Evolutionary conservation across 306 rosid genomes (phyloP).

Genomic region (Ormosia semicastrata): DNA sequence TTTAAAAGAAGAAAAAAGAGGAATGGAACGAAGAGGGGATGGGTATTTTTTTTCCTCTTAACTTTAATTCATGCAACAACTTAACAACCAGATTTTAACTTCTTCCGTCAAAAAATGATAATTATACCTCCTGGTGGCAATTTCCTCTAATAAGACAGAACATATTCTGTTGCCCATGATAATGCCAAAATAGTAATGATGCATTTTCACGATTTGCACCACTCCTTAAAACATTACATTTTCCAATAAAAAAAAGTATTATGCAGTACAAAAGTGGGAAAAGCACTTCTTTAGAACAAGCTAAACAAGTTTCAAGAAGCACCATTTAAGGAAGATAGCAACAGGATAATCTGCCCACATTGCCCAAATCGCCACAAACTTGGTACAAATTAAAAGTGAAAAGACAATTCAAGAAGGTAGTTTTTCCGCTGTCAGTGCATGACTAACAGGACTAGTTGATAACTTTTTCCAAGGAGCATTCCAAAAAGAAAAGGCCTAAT

Average conservation of each 20-base stretch:
- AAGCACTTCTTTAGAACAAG: not conserved
- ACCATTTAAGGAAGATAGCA: not conserved
- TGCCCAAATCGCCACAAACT: not conserved
- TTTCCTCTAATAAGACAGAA: not conserved
- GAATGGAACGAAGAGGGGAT: not conserved
- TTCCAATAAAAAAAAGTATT: not conserved
- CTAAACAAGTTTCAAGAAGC: not conserved
- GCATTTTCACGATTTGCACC: not conserved
- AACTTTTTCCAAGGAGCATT: too few relatives aligned
- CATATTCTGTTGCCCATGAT: not conserved
- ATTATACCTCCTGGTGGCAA: not conserved
- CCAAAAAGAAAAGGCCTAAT: not conserved
- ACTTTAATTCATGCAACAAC: not conserved
- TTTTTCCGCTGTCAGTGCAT: not conserved
- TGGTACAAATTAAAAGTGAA: not conserved
- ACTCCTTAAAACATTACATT: not conserved
- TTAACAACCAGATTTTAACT: not conserved
- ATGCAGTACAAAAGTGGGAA: not conserved
- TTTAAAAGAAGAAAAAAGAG: not conserved
- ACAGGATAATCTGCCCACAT: not conserved
- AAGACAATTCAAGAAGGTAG: not conserved
- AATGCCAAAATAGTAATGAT: not conserved
- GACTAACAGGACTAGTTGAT: not conserved
- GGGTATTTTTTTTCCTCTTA: not conserved
- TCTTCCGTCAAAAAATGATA: not conserved